Evolutionary conservation across 2,329 filamentous ascomycete species (phyloP), one percentile per base, ranked within the genome.

Genomic region (Phialophora expanda): DNA sequence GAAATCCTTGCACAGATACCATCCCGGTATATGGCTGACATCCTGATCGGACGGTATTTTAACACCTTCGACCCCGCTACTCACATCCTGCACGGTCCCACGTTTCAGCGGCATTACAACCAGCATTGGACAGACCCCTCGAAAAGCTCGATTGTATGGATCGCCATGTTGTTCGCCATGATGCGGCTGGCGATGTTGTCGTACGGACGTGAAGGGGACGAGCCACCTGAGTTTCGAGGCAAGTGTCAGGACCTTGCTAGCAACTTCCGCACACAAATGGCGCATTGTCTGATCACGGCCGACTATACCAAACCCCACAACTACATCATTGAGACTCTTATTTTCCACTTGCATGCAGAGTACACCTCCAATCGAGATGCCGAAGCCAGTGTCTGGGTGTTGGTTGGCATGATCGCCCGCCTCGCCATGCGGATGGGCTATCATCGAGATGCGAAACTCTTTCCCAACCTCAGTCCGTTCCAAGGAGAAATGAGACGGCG

Each of bases 41-140:
- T 92, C 26, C 83, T 98, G 20, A 90, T 97, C 67, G 89, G 89
- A 68, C 88, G 94, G 66, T 99, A 96, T 75, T 97, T 98, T 82
- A 94, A 94, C 75, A 94, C 90, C 30, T 87, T 87, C 71, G 87
- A 89, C 71, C 87, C 86, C 14, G 84, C 85, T 30, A 84, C 86
- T 75, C 89, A 87, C 74, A 88, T 95, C 70, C 86, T 95, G 58
- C 92, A 96, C 74, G 89, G 89, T 0, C 93, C 93, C 11, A 93
- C 92, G 0, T 97, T 97, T 73, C 88, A 94, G 74, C 86, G 89
- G 73, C 79, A 88, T 76, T 89, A 89, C 72, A 85, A 88, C 69
- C 80, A 81, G 68, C 85, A 89, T 72, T 89, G 87, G 87, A 74
- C 82, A 68, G 83, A 84, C 69, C 86, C 86, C 1, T 78, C 79